Base-by-base conservation (phyloP, 352 stramenopile genomes). In the Phytophthora melonis region DNA sequence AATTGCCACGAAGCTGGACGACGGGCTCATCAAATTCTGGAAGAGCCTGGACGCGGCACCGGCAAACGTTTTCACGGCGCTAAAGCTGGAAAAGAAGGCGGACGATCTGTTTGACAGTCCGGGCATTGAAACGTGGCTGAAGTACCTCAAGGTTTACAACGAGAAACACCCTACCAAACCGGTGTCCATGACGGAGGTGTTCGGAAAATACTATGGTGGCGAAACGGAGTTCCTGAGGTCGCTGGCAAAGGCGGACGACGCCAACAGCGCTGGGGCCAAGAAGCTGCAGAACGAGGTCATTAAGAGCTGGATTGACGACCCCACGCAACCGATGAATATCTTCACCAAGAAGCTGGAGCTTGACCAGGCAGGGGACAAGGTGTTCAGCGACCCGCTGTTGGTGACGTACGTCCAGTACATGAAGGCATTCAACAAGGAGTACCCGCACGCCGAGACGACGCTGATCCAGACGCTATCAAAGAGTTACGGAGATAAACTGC, bases 401-500 rank as follows among this genome's bases (percentile, higher is more conserved):
- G 18, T n/a, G 14, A 21, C 6, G 5, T 49, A 3, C 5, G 18
- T 19, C 16, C 14, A 49, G 41, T 49, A 49, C 41, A 49, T 49
- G 41, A n/a, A 21, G 18, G 14, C 14, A 10, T 49, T 21, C 41
- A 49, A 49, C 18, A 19, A 49, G 16, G 18, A n/a, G 4, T 11
- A 49, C 14, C 5, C 14, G 3, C 41, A 49, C 41, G 6, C 14
- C 5, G 14, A 21, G 41, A 49, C 16, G 41, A 49, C 41, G 5
- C 5, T 75, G 23, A 66, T 70, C 56, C 14, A 70, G 47, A 43
- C 11, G 8, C 56, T 70, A 13, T 61, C 62, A 3, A 69, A 70
- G 34, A 70, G 43, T 54, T 74, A 70, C 16, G 54, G 45, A 1
- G 68, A 74, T 10, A 63, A 66, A 9, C 9, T 75, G 9, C 43